Conservation (phyloP, 805 yeast species). For the Ogataea trehaloabstinens region DNA sequence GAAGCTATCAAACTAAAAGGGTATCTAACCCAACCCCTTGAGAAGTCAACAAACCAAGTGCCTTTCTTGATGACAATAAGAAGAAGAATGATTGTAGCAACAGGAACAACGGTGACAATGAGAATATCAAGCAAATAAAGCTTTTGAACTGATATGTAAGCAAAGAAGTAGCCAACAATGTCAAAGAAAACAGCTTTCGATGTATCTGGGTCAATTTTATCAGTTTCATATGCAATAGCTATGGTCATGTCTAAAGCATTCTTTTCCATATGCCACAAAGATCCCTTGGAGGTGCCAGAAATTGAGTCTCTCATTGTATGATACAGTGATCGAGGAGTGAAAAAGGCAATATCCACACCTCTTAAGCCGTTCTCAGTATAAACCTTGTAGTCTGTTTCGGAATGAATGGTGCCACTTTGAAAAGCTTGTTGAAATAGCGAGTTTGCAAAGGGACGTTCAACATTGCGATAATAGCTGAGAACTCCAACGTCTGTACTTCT, state of each 20-base stretch:
- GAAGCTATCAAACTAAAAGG: constrained; percentile 58
- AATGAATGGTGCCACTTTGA: constrained; percentile 62
- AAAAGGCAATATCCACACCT: constrained; percentile 90
- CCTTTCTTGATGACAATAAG: constrained; percentile 43
- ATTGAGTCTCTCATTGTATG: constrained; percentile 78
- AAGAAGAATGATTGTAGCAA: constrained; percentile 46
- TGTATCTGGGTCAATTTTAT: constrained; percentile 29
- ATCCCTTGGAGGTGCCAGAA: constrained; percentile 57
- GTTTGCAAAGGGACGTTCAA: constrained; percentile 69
- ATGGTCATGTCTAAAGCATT: constrained; percentile 60
- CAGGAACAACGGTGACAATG: constrained; percentile 54
- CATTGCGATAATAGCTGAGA: constrained; percentile 54
- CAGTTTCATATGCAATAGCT: constrained; percentile 40
- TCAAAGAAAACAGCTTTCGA: constrained; percentile 64
- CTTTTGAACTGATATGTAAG: constrained; percentile 48
- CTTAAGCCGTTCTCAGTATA: constrained; percentile 66
- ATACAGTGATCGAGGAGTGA: constrained; percentile 77
- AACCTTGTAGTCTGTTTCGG: constrained; percentile 84
- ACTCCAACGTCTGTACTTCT: constrained; percentile 80
- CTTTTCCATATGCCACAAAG: constrained; percentile 83
- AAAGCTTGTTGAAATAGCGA: constrained; percentile 86
- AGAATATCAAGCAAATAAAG: constrained; percentile 53
- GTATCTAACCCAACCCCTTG: constrained; percentile 50
- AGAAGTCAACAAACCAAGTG: constrained; percentile 44
- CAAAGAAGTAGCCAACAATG: constrained; percentile 55